Percentiles rank a stretch among this genome's conserved stretches.
phyloP scores from a whole-genome alignment of 2,329 filamentous ascomycete genomes.

The Phialocephala subalpina region DNA sequence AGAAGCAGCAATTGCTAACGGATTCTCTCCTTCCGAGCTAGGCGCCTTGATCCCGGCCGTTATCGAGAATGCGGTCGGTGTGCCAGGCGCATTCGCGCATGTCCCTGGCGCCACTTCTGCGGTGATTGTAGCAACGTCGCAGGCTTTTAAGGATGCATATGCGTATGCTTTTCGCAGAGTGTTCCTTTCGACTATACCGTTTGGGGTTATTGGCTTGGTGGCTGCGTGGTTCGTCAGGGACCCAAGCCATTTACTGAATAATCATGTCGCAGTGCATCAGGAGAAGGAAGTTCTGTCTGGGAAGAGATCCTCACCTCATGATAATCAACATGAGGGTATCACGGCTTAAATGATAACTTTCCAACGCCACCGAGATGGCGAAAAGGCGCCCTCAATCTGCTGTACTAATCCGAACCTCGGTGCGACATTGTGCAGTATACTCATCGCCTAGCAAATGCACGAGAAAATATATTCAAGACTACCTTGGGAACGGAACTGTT shows the following conservation, averaged over 20 bases:
- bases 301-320: too few species aligned
- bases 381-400: too few species aligned
- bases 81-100: conserved; percentile 46
- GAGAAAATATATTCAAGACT: too few species aligned
- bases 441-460: too few species aligned
- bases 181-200: conserved; percentile 51
- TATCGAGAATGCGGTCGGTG: conserved; percentile 41
- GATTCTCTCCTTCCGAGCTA: conserved; percentile 36
- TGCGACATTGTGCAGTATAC: too few species aligned
- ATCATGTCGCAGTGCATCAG: conserved; percentile 44
- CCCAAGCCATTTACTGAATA: conserved; percentile 43
- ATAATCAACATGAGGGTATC: too few species aligned
- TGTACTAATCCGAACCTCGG: too few species aligned
- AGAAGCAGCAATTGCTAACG: conserved; percentile 40
- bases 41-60: conserved; percentile 41
- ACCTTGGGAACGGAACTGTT: too few species aligned
- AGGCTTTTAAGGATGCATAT: conserved; percentile 43
- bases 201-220: conserved; percentile 47
- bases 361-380: too few species aligned
- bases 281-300: conserved; percentile 40
- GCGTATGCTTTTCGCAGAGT: conserved; percentile 52
- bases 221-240: conserved; percentile 48
- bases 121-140: conserved; percentile 35
- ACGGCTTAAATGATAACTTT: too few species aligned
- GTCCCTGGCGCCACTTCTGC: conserved; percentile 43